A percentile compares a stretch with the other conserved stretches of the same genome.
phyloP scores from a whole-genome alignment of 805 yeast genomes.

The Hanseniaspora hatyaiensis region DNA sequence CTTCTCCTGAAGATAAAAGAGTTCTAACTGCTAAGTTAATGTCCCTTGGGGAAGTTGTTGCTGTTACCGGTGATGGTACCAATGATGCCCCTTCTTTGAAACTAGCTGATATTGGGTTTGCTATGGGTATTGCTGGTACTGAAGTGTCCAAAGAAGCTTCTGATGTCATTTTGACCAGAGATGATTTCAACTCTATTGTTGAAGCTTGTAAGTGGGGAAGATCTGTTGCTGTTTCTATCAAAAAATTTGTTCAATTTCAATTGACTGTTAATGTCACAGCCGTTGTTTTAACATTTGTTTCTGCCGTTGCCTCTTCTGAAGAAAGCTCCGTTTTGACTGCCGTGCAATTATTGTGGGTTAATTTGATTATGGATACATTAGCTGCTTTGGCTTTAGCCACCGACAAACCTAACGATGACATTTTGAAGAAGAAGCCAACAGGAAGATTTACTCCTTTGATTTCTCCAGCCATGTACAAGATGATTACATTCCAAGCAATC shows the following conservation, averaged over 20 bases:
- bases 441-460: conserved; percentile 72
- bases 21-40: conserved; percentile 71
- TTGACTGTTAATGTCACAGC: conserved; percentile 94
- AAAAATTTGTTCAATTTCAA: conserved; percentile 92
- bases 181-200: conserved; percentile 87
- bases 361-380: conserved; percentile 93
- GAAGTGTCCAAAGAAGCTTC: conserved; percentile 98
- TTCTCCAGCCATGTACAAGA: conserved; percentile 92
- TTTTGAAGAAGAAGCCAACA: conserved; percentile 70
- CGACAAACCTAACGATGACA: conserved; percentile 81
- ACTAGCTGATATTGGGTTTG: conserved; percentile 93
- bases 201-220: conserved; percentile 98
- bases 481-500: conserved; percentile 80
- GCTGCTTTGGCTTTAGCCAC: conserved; percentile 97
- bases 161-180: conserved; percentile 83
- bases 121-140: conserved; percentile 98
- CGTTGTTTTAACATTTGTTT: conserved; percentile 82
- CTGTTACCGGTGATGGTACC: conserved; percentile 98
- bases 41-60: conserved; percentile 81
- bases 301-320: conserved; percentile 74
- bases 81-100: conserved; percentile 97
- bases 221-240: conserved; percentile 86
- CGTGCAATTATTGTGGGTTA: conserved; percentile 94
- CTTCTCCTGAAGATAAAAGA: conserved; percentile 92
- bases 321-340: conserved; percentile 88